Evolutionary conservation across 345 rosid species (phyloP), one percentile per base, ranked within the genome.

Genomic region (Arabidopsis suecica): DNA sequence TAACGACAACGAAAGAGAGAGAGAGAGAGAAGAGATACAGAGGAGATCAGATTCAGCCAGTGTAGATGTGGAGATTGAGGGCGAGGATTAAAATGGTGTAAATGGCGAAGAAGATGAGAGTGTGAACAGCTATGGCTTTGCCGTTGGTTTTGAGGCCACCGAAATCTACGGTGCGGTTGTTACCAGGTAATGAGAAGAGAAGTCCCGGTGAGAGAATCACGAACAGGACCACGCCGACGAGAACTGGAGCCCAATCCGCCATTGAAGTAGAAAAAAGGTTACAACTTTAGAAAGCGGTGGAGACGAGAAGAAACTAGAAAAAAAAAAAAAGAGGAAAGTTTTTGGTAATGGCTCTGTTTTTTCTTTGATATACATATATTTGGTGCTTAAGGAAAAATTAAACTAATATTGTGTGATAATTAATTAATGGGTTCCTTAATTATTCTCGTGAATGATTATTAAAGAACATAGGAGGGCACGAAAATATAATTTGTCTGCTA

Each of bases 221-320:
- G 82, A 95, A 95, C 20, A 95, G 78, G 53, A 92, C 78, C 28
- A 92, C 92, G 5, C 97, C 99, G 36, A 95, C 77, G 16, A 95
- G 5, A 20, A 92, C 92, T 6, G 99, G 97, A 22, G 95, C 99
- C 97, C 99, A 92, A 78, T 90, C 99, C 11, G 92, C 90, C 97
- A 92, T 92, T 42, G 12, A 28, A 7, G 6, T 18, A 16, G 22
- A 10, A 57, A 57, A 57, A 66, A 60, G 64, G 18, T 62, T 23
- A 2, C 33, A 54, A 10, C 75, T 76, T 77, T 36, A 9, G 51
- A 49, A 47, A 69, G 42, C 70, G 54, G 53, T 69, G 71, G 44
- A 25, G 53, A 25, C 16, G 51, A 16, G 73, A 63, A 55, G 54
- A 69, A 36, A 47, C 65, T 47, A 38, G 76, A 77, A 37, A 6